These are phyloP conservation scores for Myriosclerotinia scirpicola DNA, from an alignment of 2,329 filamentous ascomycete species.

Conservation along the genomic window DNA sequence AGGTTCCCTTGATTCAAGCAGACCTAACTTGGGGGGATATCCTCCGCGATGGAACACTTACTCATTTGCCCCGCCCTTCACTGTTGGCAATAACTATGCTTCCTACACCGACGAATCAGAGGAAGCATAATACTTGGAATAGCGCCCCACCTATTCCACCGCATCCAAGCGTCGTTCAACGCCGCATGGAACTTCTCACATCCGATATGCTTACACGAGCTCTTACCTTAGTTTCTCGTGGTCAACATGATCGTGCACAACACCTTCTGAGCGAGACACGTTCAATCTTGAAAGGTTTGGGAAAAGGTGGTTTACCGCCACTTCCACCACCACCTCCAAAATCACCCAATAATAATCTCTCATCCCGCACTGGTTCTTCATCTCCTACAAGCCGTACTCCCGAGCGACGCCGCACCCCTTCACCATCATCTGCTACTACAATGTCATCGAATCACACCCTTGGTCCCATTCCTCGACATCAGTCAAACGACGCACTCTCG, in stretches of 20 bases:
- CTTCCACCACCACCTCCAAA: conserved; percentile 63
- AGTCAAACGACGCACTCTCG: conserved; percentile 49
- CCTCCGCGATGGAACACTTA: conserved; percentile 79
- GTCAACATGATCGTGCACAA: conserved; percentile 90
- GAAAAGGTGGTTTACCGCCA: conserved; percentile 90
- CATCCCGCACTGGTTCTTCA: conserved; percentile 26
- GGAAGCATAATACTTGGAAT: conserved; percentile 63
- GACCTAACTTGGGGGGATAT: conserved; percentile 94
- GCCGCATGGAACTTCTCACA: conserved; percentile 94
- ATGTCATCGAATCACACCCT: conserved; percentile 35
- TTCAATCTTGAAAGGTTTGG: conserved; percentile 91
- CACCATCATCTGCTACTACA: conserved; percentile 45
- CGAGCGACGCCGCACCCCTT: conserved; percentile 45
- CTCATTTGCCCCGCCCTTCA: conserved; percentile 85
- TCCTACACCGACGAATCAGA: conserved; percentile 59
- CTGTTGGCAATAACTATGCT: conserved; percentile 95
- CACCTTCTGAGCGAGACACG: conserved; percentile 91
- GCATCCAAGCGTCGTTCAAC: conserved; percentile 90
- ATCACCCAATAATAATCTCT: conserved; percentile 26
- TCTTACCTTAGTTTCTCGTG: conserved; percentile 83
- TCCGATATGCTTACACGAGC: conserved; percentile 97
- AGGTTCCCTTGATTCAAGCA: conserved; percentile 91
- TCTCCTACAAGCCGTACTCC: conserved; percentile 38
- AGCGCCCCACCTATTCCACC: conserved; percentile 83
- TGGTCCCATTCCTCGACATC: conserved; percentile 50